Conservation (phyloP, 495 filamentous ascomycete genomes). For the Xylaria cubensis region DNA sequence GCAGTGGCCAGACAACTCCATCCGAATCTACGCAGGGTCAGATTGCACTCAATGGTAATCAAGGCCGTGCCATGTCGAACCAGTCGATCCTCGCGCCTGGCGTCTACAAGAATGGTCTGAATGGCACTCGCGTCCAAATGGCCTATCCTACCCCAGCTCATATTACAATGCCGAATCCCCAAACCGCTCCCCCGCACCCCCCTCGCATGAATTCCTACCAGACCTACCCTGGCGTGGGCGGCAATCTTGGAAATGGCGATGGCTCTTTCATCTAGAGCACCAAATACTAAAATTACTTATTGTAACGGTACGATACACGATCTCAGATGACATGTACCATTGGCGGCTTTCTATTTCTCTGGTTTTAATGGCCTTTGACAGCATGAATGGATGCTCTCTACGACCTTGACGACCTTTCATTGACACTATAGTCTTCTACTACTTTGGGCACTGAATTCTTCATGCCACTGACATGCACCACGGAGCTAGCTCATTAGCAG, state of each 20-base stretch:
- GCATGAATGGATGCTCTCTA: slow-evolving; percentile 42
- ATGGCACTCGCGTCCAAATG: slow-evolving; percentile 35
- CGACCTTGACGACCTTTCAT: slow-evolving; percentile 40
- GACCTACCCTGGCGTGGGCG: slow-evolving; percentile 34
- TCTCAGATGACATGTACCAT: slow-evolving; percentile 34
- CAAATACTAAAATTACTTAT: slow-evolving; percentile 27
- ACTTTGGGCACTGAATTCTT: slow-evolving; percentile 39
- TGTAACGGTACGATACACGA: slow-evolving; percentile 46
- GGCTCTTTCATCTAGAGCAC: slow-evolving; percentile 40
- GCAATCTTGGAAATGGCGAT: slow-evolving; percentile 32
- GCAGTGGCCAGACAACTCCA: slow-evolving; percentile 43
- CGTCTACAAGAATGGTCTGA: slow-evolving; percentile 37
- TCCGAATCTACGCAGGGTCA: slow-evolving; percentile 51
- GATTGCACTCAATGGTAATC: slow-evolving; percentile 43
- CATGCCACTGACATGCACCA: slow-evolving; percentile 29
- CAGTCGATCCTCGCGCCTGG: slow-evolving; percentile 39
- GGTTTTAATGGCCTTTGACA: slow-evolving; percentile 29
- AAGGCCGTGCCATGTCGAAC: slow-evolving; percentile 42
- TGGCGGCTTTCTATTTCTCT: slow-evolving; percentile 34
- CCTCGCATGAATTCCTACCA: slow-evolving; percentile 34
- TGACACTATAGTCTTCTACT: slow-evolving; percentile 32
- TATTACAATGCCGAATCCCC: slow-evolving; percentile 33
- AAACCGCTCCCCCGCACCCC: slow-evolving; percentile 34
- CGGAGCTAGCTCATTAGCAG: slow-evolving; percentile 29
- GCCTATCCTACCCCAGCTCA: slow-evolving; percentile 38